These are phyloP conservation scores for Fragilaria radians DNA, from an alignment of 108 stramenopile species.

Conservation along the genomic window DNA sequence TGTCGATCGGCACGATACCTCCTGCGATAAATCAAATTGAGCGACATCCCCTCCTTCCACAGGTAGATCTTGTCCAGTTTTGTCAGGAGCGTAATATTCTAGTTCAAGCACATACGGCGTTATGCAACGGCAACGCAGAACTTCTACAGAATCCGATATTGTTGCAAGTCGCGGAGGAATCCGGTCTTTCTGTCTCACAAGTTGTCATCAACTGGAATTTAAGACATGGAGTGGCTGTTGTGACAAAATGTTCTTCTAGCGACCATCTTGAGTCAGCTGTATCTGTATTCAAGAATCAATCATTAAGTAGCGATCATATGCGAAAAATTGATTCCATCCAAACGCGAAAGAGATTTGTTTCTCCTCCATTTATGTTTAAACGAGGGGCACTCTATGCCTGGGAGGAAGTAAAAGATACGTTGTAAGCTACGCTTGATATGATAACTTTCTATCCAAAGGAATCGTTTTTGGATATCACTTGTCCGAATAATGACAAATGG, in stretches of 20 bases:
- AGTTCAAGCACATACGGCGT: constrained; percentile 54
- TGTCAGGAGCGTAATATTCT: constrained; percentile 51
- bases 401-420: no score
- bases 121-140: constrained; percentile 39
- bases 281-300: constrained; percentile 9
- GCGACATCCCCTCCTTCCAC: constrained; percentile 68
- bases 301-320: constrained; percentile 44
- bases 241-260: constrained; percentile 42
- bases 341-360: constrained; percentile 46
- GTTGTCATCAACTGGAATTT: constrained; percentile 66
- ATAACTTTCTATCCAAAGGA: no score
- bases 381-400: not conserved
- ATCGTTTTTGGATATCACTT: no score
- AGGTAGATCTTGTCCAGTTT: constrained; percentile 53
- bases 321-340: constrained; percentile 38
- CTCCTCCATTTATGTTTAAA: constrained; percentile 66
- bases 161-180: constrained; percentile 20
- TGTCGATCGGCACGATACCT: constrained; percentile 22
- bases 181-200: constrained; percentile 41
- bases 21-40: constrained; percentile 83
- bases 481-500: no score
- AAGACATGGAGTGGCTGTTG: constrained; percentile 55
- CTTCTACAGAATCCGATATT: constrained; percentile 16
- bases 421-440: no score
- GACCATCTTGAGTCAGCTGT: constrained; percentile 34